phyloP scores from a whole-genome alignment of 2,329 filamentous ascomycete genomes.

The Paracamarosporium sp. region DNA sequence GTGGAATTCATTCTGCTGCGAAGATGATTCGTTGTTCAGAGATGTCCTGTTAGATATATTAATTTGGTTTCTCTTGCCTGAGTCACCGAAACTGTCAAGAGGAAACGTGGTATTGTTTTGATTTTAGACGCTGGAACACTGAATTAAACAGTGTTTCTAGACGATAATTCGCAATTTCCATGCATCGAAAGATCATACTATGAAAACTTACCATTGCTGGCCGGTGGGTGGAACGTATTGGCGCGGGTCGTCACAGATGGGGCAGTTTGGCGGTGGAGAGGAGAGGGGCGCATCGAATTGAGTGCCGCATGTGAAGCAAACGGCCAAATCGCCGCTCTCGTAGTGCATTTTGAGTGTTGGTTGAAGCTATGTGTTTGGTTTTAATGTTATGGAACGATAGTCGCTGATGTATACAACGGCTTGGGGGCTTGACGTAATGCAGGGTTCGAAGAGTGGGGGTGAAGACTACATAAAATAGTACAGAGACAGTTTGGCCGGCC shows the following conservation, averaged over 20 bases:
- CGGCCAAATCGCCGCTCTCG: conserved; percentile 53
- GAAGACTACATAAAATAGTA: not conserved
- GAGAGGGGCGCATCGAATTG: conserved; percentile 66
- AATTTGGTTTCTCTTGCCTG: not conserved
- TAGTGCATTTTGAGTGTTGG: conserved; percentile 30
- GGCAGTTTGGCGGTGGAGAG: conserved; percentile 61
- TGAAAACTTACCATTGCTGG: conserved; percentile 57
- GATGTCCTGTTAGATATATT: conserved; percentile 53
- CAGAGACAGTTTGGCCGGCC: not conserved
- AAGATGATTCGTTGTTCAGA: conserved; percentile 53
- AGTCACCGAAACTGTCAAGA: not conserved
- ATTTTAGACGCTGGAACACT: not conserved
- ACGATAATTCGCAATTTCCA: not conserved
- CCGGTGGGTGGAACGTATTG: conserved; percentile 71
- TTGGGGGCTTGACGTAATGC: not conserved
- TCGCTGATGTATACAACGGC: conserved; percentile 2
- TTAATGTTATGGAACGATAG: not conserved
- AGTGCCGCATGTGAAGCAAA: conserved; percentile 74
- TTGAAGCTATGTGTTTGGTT: not conserved
- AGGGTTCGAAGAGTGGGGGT: conserved; percentile 8
- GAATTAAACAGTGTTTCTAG: not conserved
- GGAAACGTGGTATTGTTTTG: not conserved
- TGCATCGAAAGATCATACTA: not conserved
- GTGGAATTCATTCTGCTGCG: conserved; percentile 63
- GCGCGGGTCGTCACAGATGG: conserved; percentile 71